A percentile compares a stretch with the other conserved stretches of the same genome.
phyloP scores from a whole-genome alignment of 257 asterid genomes.

The Datura wrightii region DNA sequence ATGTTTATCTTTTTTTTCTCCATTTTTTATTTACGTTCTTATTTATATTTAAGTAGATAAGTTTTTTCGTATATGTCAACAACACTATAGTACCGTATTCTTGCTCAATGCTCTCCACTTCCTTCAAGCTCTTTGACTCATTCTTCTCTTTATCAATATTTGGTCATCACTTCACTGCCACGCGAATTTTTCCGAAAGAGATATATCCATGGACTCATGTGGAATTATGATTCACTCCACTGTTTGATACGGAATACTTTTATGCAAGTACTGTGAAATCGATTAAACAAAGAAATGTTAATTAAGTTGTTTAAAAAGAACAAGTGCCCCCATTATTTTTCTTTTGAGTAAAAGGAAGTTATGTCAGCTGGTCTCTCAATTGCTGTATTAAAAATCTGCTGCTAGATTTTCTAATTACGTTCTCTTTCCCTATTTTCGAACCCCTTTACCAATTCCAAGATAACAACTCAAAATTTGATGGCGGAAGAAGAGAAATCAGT shows the following conservation, averaged over 20 bases:
- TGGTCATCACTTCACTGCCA: not conserved
- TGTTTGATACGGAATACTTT: not conserved
- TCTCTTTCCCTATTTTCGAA: not conserved
- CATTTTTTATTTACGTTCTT: too few species aligned
- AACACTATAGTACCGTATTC: too few species aligned
- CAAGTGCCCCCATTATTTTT: not conserved
- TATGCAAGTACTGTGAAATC: not conserved
- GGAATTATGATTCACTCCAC: not conserved
- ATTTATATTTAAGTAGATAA: too few species aligned
- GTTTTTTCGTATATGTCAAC: too few species aligned
- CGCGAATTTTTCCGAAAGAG: not conserved
- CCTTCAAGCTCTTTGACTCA: not conserved
- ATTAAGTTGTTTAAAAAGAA: not conserved
- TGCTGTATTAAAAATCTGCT: not conserved
- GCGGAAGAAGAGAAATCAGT: constrained; percentile 48
- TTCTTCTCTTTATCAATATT: not conserved
- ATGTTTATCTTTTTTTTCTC: too few species aligned
- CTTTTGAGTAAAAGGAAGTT: not conserved
- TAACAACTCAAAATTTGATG: not conserved
- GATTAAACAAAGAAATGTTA: not conserved
- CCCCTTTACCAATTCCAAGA: not conserved
- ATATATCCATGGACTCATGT: not conserved
- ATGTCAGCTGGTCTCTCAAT: constrained; percentile 15
- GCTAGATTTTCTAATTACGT: not conserved
- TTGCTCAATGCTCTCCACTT: too few species aligned